Conservation (phyloP, 2,329 filamentous ascomycete genomes). For the Cladobotryum mycophilum region DNA sequence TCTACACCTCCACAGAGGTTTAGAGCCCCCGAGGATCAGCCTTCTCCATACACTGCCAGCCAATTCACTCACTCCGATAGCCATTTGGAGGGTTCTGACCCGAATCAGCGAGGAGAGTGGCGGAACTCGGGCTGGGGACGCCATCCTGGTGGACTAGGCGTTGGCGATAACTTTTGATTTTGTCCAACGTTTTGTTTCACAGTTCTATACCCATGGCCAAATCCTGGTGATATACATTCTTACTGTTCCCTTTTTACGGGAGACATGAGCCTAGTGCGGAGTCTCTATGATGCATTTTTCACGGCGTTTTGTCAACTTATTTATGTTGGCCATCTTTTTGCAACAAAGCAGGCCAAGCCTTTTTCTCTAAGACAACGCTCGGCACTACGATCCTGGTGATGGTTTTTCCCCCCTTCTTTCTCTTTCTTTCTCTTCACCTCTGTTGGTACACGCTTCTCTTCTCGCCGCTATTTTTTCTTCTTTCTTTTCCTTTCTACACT, state of each 20-base stretch:
- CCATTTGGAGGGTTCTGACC: conserved; percentile 33
- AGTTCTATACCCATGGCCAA: conserved; percentile 10
- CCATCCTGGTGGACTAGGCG: conserved; percentile 44
- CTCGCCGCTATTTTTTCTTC: conserved; percentile 8
- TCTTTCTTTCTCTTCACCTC: neutral
- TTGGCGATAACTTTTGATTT: conserved; percentile 38
- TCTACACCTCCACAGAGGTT: conserved; percentile 49
- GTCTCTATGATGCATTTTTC: conserved; percentile 33
- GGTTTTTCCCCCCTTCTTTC: conserved; percentile 12
- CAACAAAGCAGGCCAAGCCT: conserved; percentile 15
- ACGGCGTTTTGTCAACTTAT: conserved; percentile 28
- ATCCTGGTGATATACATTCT: conserved; percentile 7
- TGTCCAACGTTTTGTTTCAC: conserved; percentile 1
- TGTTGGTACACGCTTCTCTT: conserved; percentile 7
- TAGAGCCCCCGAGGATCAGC: conserved; percentile 41
- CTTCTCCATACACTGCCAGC: conserved; percentile 36
- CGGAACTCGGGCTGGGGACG: conserved; percentile 51
- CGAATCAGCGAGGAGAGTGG: conserved; percentile 47
- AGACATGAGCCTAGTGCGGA: conserved; percentile 28
- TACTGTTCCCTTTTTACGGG: conserved; percentile 16
- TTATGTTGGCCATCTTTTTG: conserved; percentile 13
- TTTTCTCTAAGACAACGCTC: neutral
- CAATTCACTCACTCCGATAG: conserved; percentile 41
- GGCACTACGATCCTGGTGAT: conserved; percentile 10
- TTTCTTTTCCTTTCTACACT: conserved; percentile 11